Base-by-base conservation (phyloP, 805 yeast species). In the Lipomyces yamadae region DNA sequence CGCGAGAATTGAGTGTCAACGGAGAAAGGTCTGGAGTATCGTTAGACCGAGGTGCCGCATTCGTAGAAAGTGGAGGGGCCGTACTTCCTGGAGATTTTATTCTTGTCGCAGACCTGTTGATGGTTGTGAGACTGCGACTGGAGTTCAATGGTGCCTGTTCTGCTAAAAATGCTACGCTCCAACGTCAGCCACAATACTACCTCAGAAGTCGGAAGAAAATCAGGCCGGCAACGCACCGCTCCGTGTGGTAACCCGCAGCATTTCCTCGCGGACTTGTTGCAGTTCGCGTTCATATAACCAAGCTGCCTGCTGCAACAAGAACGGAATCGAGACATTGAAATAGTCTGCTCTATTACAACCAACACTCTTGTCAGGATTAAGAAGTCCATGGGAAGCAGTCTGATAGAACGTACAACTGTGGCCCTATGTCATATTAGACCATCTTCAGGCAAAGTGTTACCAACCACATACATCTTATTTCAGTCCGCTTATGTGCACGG, bases 281-380 rank as follows among this genome's bases (percentile, higher is more conserved):
- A 80, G 72, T 66, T 80, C 81, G 56, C 76, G 78, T 65, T 79
- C 80, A 61, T 80, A 80, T 2, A 80, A 73, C 81, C 82, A 79
- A 2, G 80, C 79, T 0, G 81, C 81, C 65, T 80, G 82, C 70
- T 80, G 82, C 11, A 79, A 72, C 13, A 79, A 72, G 63, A 77
- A 79, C 30, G 78, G 74, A 4, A 74, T 73, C 11, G 79, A 71
- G 1, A 80, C 83, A 15, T 76, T 72, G 64, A 82, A 78, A 37
- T 74, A 72, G 24, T 70, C 70, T 1, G 82, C 79, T 15, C 29
- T 68, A 72, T 2, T 68, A 37, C 57, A 79, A 80, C 77, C 32
- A 6, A n/a, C 29, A 24, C 24, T 15, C 15, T 37, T 37, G 15
- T 42, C 48, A 42, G 48, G 3, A 42, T 18, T n/a, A 5, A 13